phyloP scores from a whole-genome alignment of 2,329 filamentous ascomycete species.

The Fusarium virguliforme region DNA sequence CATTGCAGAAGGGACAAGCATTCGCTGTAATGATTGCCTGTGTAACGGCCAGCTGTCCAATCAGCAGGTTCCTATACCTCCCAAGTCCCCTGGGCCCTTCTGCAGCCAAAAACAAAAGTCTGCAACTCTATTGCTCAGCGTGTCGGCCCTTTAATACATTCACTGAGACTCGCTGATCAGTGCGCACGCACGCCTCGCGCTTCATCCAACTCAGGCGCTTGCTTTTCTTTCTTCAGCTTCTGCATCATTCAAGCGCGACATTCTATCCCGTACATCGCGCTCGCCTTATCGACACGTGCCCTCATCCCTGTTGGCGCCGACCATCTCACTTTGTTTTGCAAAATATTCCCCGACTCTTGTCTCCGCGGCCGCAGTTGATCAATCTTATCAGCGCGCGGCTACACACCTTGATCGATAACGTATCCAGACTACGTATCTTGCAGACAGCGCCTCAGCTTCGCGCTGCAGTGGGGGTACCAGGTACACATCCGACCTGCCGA shows the following conservation, averaged over 20 bases:
- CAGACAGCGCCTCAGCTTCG: neutral
- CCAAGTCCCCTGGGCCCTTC: conserved; percentile 19
- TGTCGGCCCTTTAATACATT: conserved; percentile 29
- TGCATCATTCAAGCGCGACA: conserved; percentile 19
- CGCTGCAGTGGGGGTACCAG: neutral
- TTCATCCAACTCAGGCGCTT: conserved; percentile 30
- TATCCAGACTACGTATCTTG: conserved; percentile 3
- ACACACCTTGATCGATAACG: conserved; percentile 2
- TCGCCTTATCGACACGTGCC: neutral
- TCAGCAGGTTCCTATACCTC: conserved; percentile 18
- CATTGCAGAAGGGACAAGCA: conserved; percentile 9
- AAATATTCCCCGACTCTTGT: neutral
- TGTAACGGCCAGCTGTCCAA: conserved; percentile 27
- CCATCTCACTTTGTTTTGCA: neutral
- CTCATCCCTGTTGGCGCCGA: neutral
- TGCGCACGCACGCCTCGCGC: conserved; percentile 29
- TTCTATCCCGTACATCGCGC: neutral
- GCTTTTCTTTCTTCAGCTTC: conserved; percentile 16
- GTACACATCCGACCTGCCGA: neutral
- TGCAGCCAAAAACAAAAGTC: conserved; percentile 37
- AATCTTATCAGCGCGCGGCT: conserved; percentile 18
- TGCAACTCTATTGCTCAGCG: conserved; percentile 30
- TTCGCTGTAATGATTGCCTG: neutral
- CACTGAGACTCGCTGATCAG: conserved; percentile 24
- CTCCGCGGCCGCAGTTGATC: conserved; percentile 10